phyloP scores from a whole-genome alignment of 2,329 filamentous ascomycete species.

The Emmonsiellopsis sp. region DNA sequence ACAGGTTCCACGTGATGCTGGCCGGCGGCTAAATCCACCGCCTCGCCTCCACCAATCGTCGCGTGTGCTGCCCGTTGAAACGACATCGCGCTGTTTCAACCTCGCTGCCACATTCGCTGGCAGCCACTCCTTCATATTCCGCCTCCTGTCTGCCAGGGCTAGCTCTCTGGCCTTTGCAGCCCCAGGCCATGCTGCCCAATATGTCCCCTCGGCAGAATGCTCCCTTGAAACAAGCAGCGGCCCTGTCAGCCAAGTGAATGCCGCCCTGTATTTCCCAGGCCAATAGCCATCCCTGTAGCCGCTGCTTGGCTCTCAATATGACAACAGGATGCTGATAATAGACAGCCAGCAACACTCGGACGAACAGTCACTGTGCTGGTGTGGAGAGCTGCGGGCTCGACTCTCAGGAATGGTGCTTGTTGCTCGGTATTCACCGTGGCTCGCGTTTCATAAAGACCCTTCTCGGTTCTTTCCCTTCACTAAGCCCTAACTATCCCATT shows the following conservation, averaged over 20 bases:
- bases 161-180: neutral
- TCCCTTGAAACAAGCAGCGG: neutral
- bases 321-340: neutral
- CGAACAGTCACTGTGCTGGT: neutral
- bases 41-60: neutral
- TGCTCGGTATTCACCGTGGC: constrained; percentile 6
- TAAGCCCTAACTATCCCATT: constrained; percentile 13
- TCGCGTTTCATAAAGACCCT: constrained; percentile 16
- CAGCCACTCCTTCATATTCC: constrained; percentile 12
- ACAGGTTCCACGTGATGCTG: neutral
- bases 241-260: neutral
- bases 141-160: neutral
- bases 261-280: neutral
- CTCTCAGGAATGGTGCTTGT: constrained; percentile 12
- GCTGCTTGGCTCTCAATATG: neutral
- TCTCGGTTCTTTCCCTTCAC: constrained; percentile 2
- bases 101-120: constrained; percentile 3
- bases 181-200: neutral
- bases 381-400: neutral
- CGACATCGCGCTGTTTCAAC: constrained; percentile 9
- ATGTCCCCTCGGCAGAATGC: neutral
- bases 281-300: neutral
- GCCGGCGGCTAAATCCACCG: neutral
- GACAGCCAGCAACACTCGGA: neutral
- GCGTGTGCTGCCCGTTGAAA: constrained; percentile 6